Evolutionary conservation across 192 early-diverging fungal genomes (phyloP), one percentile per base, ranked within the genome.

Genomic region (Phycomyces blakesleeanus): DNA sequence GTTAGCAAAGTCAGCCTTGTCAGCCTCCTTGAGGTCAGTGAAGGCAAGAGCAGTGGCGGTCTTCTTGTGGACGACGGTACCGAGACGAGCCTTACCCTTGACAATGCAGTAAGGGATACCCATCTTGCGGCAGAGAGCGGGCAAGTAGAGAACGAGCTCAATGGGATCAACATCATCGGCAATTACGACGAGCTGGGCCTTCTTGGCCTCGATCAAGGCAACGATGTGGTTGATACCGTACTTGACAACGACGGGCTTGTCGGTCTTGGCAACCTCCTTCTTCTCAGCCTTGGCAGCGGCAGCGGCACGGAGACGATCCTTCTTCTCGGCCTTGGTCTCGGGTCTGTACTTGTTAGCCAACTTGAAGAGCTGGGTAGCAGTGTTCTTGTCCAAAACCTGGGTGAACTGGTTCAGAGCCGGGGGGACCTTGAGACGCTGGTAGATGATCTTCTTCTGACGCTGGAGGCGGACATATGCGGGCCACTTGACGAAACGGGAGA

Each of bases 141-240:
- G 97, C 72, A 99, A 89, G 92, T 92, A 99, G 71, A 99, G 75
- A 69, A 99, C 96, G 60, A 99, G 76, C 85, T 99, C 97, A 79
- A 99, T 96, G 66, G 97, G 97, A 84, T 99, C 96, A 74, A 99
- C 95, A 79, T 99, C 96, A 74, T 97, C 86, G 73, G 97, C 97
- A 83, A 99, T 99, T 75, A 99, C 87, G 55, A 99, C 97, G 61
- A 99, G 85, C 80, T 91, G 83, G 74, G 97, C 94, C 89, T 97
- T 96, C 93, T 99, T 99, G 81, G 89, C 86, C 87, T 99, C 97
- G 61, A 99, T 79, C 42, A 99, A 85, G 59, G 91, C 92, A 73
- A 95, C 95, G 75, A 99, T 91, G 85, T 99, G 97, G 88, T 99
- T 99, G 80, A 99, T 94, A 84, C 97, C 97, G 83, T 95, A 94